Conservation (phyloP, 108 stramenopile species). For the Phaeodactylum tricornutum region DNA sequence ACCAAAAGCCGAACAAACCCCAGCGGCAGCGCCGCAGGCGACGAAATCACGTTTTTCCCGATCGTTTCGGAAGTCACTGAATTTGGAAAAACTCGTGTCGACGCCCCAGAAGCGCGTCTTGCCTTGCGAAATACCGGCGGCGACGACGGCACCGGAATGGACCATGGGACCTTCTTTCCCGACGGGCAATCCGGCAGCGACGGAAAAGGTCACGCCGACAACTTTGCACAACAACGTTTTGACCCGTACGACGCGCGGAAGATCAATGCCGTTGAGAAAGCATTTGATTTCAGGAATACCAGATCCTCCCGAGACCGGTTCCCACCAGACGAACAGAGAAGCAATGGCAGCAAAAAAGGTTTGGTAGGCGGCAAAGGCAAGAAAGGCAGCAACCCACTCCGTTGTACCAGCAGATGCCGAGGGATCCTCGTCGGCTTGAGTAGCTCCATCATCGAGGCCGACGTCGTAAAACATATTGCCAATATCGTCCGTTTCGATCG, state of each 20-base stretch:
- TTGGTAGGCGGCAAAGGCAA: constrained; percentile 71
- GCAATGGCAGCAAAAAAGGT: constrained; percentile 72
- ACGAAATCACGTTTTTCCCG: constrained; percentile 89
- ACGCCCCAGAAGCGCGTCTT: constrained; percentile 76
- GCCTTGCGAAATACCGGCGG: constrained; percentile 84
- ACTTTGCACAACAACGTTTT: constrained; percentile 93
- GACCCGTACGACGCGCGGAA: constrained; percentile 81
- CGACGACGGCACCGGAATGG: constrained; percentile 72
- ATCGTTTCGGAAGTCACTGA: constrained; percentile 89
- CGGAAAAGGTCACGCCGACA: constrained; percentile 87
- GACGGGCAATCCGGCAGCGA: constrained; percentile 88
- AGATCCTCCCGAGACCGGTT: constrained; percentile 89
- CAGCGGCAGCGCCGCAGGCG: constrained; percentile 94
- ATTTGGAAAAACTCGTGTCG: constrained; percentile 86
- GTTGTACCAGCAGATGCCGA: constrained; percentile 9
- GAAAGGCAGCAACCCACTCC: constrained; percentile 50
- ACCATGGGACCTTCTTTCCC: constrained; percentile 99
- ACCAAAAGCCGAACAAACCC: constrained; percentile 90
- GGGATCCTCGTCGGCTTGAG: constrained; percentile 16
- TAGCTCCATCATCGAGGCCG: constrained; percentile 30
- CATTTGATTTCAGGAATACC: constrained; percentile 98
- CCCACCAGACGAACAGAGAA: constrained; percentile 66
- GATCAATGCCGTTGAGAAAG: constrained; percentile 91
- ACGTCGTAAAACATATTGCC: constrained; percentile 25
- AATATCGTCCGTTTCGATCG: constrained; percentile 30